Conservation (phyloP, 2,329 filamentous ascomycete genomes). For the Myriosclerotinia scirpicola region DNA sequence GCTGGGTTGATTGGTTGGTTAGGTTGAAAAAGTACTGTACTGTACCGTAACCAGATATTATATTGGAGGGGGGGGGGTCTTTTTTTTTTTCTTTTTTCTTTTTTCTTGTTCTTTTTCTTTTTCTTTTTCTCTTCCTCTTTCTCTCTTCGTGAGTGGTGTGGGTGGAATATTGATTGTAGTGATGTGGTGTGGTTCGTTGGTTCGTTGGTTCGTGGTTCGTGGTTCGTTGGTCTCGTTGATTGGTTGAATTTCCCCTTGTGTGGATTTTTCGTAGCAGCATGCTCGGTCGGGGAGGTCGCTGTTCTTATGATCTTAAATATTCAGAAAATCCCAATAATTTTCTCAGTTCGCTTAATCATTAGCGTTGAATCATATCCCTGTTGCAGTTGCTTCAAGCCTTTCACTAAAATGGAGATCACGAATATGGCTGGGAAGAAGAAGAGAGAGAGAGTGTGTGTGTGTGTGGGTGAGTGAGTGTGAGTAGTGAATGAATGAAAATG, state of each 20-base stretch:
- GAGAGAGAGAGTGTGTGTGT: too few relatives aligned
- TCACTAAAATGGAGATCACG: conserved; percentile 21
- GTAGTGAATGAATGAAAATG: not conserved
- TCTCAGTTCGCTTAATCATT: conserved; percentile 16
- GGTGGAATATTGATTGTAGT: not conserved
- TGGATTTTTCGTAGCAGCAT: conserved; percentile 18
- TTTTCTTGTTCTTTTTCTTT: too few relatives aligned
- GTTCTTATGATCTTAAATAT: conserved; percentile 23
- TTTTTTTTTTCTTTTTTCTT: too few relatives aligned
- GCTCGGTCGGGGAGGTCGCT: conserved; percentile 17
- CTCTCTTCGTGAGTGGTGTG: not conserved
- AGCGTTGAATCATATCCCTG: conserved; percentile 11
- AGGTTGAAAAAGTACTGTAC: too few relatives aligned
- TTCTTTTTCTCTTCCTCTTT: too few relatives aligned
- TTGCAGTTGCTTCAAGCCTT: conserved; percentile 19
- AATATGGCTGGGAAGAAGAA: not conserved
- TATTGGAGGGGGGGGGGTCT: too few relatives aligned
- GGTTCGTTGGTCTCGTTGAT: conserved; percentile 17
- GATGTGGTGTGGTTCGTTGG: not conserved
- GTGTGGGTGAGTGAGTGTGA: too few relatives aligned
- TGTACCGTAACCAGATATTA: too few relatives aligned
- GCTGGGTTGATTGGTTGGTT: not conserved
- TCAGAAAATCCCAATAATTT: conserved; percentile 20
- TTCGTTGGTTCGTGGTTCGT: not conserved
- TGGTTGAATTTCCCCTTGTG: conserved; percentile 2